Percentiles rank a stretch among this genome's conserved stretches.
Conservation (phyloP, 352 stramenopile species). For the Phytophthora megakarya region DNA sequence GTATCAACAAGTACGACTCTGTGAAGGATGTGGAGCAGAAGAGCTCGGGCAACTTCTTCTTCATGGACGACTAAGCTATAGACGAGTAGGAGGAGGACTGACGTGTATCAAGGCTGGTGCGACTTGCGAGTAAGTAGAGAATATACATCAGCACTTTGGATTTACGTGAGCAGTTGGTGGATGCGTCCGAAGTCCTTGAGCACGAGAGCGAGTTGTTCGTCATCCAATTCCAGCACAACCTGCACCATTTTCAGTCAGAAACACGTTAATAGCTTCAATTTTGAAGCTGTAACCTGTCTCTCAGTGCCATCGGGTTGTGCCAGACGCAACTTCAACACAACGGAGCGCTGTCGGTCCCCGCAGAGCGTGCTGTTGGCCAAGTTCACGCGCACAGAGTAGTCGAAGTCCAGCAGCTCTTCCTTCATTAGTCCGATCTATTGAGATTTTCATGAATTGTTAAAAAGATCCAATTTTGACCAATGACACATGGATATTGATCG, state of each 20-base stretch:
- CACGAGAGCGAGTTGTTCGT: slow-evolving; percentile 40
- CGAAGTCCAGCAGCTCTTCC: slow-evolving; percentile 58
- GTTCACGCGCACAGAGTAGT: slow-evolving; percentile 76
- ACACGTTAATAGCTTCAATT: no score
- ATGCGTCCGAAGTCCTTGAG: slow-evolving; percentile 48
- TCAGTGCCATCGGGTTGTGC: slow-evolving; percentile 33
- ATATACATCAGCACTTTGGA: slow-evolving; percentile 34
- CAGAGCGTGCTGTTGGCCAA: slow-evolving; percentile 67
- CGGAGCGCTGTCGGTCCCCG: slow-evolving; percentile 40
- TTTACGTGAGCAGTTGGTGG: slow-evolving; percentile 37
- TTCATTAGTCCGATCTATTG: slow-evolving; percentile 11
- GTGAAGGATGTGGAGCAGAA: slow-evolving; percentile 99
- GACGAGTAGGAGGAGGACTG: slow-evolving; percentile 18
- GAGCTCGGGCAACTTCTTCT: slow-evolving; percentile 97
- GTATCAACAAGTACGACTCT: slow-evolving; percentile 96
- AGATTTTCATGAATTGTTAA: background rate
- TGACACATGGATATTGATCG: no score
- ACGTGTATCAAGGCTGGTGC: slow-evolving; percentile 17
- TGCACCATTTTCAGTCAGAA: slow-evolving; percentile 17
- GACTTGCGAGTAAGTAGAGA: slow-evolving; percentile 33
- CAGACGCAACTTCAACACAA: slow-evolving; percentile 65
- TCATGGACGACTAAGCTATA: slow-evolving; percentile 94
- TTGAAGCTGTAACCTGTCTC: slow-evolving; percentile 35
- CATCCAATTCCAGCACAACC: slow-evolving; percentile 57
- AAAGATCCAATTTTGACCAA: background rate